Evolutionary conservation across 1,284 basidiomycete species (phyloP), one percentile per base, ranked within the genome.

Genomic region (Boletus calvinii): DNA sequence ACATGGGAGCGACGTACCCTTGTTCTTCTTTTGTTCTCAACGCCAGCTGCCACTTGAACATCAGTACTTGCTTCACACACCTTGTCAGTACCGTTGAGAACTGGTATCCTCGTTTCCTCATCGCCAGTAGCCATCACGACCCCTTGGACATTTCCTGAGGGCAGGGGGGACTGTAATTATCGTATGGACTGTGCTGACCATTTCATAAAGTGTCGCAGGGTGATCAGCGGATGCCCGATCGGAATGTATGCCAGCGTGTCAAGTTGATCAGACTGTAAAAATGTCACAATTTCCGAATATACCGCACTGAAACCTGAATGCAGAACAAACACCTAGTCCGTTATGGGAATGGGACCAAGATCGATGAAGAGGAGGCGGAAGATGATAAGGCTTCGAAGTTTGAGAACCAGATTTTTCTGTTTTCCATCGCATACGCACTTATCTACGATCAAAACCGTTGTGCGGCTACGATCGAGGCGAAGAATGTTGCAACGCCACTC

Each of bases 21-120:
- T 34, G 13, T 29, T 30, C 29, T 57, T 29, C 43, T 39, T 43
- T 22, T 30, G 43, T 46, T 37, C 18, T 48, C 32, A 31, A n/a
- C 12, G 3, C 29, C 20, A 40, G 22, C 15, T 54, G 32, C 22
- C 11, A 37, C 20, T 15, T 22, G 32, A 37, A n/a, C 56, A 50
- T 57, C 38, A 22, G 31, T 26, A 29, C 22, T 40, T 46, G 36
- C 42, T 52, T 59, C 37, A 44, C 51, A 35, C 35, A 36, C 26
- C 31, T 46, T 38, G 20, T 57, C 12, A 17, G 15, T 20, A 43
- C 24, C 26, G 18, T 20, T 17, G n/a, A 38, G 43, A 37, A 22
- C 18, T 35, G 26, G 48, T 38, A 35, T n/a, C 34, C 34, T 26
- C 47, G 13, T 40, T 44, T 36, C 18, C n/a, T 39, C 32, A 22